Evolutionary conservation across 1,284 basidiomycete genomes (phyloP).

Genomic region (Moniliella sp.): DNA sequence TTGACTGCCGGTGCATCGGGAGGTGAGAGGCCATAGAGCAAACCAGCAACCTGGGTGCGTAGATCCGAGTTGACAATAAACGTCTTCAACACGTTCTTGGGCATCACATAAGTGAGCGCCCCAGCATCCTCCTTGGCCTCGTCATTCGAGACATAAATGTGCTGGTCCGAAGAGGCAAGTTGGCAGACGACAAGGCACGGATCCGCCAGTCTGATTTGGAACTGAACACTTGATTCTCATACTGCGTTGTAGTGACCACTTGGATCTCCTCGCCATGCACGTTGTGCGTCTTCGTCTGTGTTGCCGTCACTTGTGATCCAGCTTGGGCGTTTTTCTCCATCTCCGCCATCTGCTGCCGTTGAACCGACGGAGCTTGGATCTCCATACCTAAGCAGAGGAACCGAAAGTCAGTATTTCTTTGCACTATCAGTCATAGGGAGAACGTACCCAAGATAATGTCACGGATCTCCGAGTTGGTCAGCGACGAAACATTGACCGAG

Average conservation of each 20-base stretch:
- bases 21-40: slow-evolving; percentile 74
- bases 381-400: slow-evolving; percentile 45
- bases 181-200: slow-evolving; percentile 81
- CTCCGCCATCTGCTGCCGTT: slow-evolving; percentile 98
- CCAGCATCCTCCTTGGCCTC: slow-evolving; percentile 93
- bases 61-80: slow-evolving; percentile 85
- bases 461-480: slow-evolving; percentile 78
- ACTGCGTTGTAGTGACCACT: slow-evolving; percentile 87
- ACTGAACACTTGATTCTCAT: slow-evolving; percentile 89
- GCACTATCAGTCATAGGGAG: background rate
- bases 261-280: slow-evolving; percentile 90
- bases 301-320: slow-evolving; percentile 77
- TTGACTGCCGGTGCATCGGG: slow-evolving; percentile 94
- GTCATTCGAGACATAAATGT: slow-evolving; percentile 96
- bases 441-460: slow-evolving; percentile 19
- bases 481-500: slow-evolving; percentile 88
- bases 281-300: slow-evolving; percentile 92
- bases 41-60: slow-evolving; percentile 83
- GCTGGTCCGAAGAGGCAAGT: slow-evolving; percentile 86
- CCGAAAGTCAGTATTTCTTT: background rate
- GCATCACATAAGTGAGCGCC: slow-evolving; percentile 78
- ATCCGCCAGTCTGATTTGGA: slow-evolving; percentile 98
- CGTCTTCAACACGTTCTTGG: slow-evolving; percentile 85
- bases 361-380: slow-evolving; percentile 58
- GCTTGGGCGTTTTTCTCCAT: slow-evolving; percentile 79